Percentiles rank a stretch among this genome's conserved stretches.
Conservation (phyloP, 2,329 filamentous ascomycete species). For the Emmonsiellopsis sp. region DNA sequence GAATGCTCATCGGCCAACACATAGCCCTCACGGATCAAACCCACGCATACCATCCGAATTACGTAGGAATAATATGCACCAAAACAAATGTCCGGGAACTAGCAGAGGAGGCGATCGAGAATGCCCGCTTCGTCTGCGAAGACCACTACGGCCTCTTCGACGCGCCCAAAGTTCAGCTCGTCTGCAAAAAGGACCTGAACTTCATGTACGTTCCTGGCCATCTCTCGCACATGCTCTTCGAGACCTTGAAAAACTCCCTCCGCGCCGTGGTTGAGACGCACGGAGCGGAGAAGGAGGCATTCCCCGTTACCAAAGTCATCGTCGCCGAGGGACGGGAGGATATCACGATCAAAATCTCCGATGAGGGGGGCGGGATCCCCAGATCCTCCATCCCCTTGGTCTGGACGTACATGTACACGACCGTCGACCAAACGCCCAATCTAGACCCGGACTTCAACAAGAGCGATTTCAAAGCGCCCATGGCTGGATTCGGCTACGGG, state of each 20-base stretch:
- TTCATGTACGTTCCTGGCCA: slow-evolving; percentile 99
- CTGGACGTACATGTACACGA: slow-evolving; percentile 99
- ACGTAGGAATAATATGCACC: slow-evolving; percentile 98
- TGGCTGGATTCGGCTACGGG: slow-evolving; percentile 98
- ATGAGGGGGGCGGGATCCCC: slow-evolving; percentile 93
- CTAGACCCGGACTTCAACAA: slow-evolving; percentile 97
- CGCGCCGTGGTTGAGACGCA: slow-evolving; percentile 94
- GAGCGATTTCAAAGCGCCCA: slow-evolving; percentile 97
- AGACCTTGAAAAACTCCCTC: slow-evolving; percentile 96
- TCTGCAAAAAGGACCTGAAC: slow-evolving; percentile 86
- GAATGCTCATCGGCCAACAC: slow-evolving; percentile 98
- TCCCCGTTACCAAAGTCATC: slow-evolving; percentile 93
- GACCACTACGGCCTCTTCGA: slow-evolving; percentile 97
- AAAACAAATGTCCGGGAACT: slow-evolving; percentile 95
- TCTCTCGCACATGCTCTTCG: slow-evolving; percentile 97
- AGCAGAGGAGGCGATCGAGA: slow-evolving; percentile 94
- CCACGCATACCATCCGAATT: slow-evolving; percentile 78
- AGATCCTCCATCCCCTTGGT: slow-evolving; percentile 87
- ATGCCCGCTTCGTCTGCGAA: slow-evolving; percentile 97
- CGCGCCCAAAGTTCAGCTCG: slow-evolving; percentile 89
- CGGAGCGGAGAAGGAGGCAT: slow-evolving; percentile 89
- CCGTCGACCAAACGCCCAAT: slow-evolving; percentile 88
- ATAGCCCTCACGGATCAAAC: slow-evolving; percentile 93
- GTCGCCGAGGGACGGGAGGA: slow-evolving; percentile 97
- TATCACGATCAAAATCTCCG: slow-evolving; percentile 96